These are phyloP conservation scores for Rhypophila decipiens DNA, from an alignment of 495 filamentous ascomycete species.

Conservation along the genomic window DNA sequence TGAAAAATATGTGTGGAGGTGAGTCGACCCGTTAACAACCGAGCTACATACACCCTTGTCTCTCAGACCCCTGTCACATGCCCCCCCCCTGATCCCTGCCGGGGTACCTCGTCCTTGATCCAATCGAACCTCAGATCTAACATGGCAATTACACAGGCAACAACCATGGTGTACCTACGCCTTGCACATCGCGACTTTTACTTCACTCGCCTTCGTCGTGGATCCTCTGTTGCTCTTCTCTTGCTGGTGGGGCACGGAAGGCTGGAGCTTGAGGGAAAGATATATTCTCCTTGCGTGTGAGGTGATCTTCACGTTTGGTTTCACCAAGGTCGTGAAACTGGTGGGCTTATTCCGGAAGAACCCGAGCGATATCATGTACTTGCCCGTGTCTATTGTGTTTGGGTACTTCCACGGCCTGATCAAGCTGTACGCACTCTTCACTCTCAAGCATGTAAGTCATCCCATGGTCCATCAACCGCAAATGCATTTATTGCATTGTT, in stretches of 20 bases:
- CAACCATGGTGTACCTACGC: slow-evolving; percentile 74
- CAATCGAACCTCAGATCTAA: not conserved
- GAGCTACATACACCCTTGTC: slow-evolving; percentile 1
- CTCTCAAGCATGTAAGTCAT: slow-evolving; percentile 59
- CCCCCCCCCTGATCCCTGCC: not conserved
- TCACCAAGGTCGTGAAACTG: slow-evolving; percentile 73
- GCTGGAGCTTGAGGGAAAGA: slow-evolving; percentile 33
- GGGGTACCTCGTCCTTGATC: not conserved
- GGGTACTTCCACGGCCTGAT: slow-evolving; percentile 72
- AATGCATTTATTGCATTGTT: not conserved
- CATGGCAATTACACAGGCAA: slow-evolving; percentile 38
- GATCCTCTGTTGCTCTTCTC: slow-evolving; percentile 57
- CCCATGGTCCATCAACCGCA: not conserved
- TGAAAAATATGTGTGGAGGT: slow-evolving; percentile 64
- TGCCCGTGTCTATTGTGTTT: slow-evolving; percentile 71
- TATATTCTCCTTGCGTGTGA: slow-evolving; percentile 45
- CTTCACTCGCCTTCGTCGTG: slow-evolving; percentile 59
- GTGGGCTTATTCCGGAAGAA: slow-evolving; percentile 66
- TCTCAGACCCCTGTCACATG: not conserved
- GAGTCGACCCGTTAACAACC: slow-evolving; percentile 30
- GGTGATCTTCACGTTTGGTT: slow-evolving; percentile 42
- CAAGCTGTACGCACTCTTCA: slow-evolving; percentile 68
- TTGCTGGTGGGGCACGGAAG: slow-evolving; percentile 44
- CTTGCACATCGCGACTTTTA: slow-evolving; percentile 66
- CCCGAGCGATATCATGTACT: slow-evolving; percentile 58